Percentiles rank a stretch among this genome's conserved stretches.
Evolutionary conservation across 495 filamentous ascomycete genomes (phyloP).

Genomic region (Aspergillus haitiensis): DNA sequence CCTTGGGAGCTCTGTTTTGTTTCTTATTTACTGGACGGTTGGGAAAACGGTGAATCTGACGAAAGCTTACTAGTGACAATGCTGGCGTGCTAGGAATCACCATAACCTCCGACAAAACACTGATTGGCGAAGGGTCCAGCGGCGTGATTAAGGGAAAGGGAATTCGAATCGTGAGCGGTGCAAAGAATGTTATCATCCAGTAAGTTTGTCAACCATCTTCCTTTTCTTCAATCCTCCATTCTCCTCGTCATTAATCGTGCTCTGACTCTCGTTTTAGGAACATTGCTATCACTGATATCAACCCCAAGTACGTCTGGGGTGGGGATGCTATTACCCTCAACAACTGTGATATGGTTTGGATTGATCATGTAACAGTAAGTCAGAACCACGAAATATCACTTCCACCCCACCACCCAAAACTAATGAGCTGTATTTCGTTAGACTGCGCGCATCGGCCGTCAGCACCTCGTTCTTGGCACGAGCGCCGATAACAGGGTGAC

Average conservation of each 20-base stretch:
- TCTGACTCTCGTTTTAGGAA: constrained; percentile 28
- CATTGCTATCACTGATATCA: constrained; percentile 49
- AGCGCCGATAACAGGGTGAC: constrained; percentile 43
- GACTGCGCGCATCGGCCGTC: constrained; percentile 47
- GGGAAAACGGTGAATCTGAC: neutral
- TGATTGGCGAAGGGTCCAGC: constrained; percentile 38
- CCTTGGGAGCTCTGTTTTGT: neutral
- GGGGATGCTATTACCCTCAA: constrained; percentile 50
- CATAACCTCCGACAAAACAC: constrained; percentile 48
- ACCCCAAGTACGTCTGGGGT: constrained; percentile 53
- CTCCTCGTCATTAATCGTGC: neutral
- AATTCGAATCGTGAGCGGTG: constrained; percentile 45
- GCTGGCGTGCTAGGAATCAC: constrained; percentile 47
- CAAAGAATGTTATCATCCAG: constrained; percentile 51
- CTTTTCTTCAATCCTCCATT: constrained; percentile 13
- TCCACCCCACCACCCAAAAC: neutral
- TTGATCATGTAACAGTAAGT: constrained; percentile 48
- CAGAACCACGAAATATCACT: constrained; percentile 21
- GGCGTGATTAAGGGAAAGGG: constrained; percentile 49
- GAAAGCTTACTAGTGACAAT: constrained; percentile 30
- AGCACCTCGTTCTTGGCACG: constrained; percentile 47
- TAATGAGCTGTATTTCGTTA: constrained; percentile 10
- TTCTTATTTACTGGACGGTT: neutral
- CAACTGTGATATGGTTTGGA: constrained; percentile 46
- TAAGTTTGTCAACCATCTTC: constrained; percentile 16